These are phyloP conservation scores for Giardia muris DNA, from an alignment of 208 protist genomes.

Conservation along the genomic window DNA sequence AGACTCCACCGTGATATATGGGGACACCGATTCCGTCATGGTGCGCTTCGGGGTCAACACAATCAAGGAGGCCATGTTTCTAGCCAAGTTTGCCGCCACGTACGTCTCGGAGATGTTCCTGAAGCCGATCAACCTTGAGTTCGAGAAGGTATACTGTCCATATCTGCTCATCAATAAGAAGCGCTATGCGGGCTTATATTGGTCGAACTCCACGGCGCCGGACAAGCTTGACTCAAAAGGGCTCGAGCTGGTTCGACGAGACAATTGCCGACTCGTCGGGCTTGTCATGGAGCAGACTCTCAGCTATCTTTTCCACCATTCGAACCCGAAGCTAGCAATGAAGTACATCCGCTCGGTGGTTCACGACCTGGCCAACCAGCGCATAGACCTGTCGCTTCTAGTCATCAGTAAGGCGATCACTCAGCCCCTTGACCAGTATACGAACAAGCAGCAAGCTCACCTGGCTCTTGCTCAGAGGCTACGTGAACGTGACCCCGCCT, in stretches of 20 bases:
- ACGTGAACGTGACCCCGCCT: conserved; percentile 54
- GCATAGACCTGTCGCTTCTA: conserved; percentile 74
- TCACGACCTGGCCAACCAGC: conserved; percentile 66
- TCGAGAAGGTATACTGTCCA: conserved; percentile 97
- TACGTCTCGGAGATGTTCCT: conserved; percentile 62
- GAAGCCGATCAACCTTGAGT: conserved; percentile 86
- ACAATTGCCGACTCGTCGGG: conserved; percentile 84
- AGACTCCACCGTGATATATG: conserved; percentile 27
- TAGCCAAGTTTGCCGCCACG: conserved; percentile 68
- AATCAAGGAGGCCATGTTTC: conserved; percentile 45
- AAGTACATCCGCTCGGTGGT: conserved; percentile 66
- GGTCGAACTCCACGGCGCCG: conserved; percentile 66
- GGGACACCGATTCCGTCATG: conserved; percentile 67
- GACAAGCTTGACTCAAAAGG: conserved; percentile 92
- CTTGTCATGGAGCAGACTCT: conserved; percentile 60
- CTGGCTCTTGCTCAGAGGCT: conserved; percentile 71
- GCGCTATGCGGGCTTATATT: conserved; percentile 90
- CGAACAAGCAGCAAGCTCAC: conserved; percentile 55
- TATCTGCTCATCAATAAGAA: conserved; percentile 98
- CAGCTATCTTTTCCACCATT: conserved; percentile 44
- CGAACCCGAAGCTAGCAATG: conserved; percentile 48
- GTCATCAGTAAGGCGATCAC: conserved; percentile 78
- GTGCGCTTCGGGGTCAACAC: conserved; percentile 68
- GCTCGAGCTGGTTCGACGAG: conserved; percentile 74
- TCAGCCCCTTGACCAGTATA: conserved; percentile 79